Base-by-base conservation (phyloP, 495 filamentous ascomycete genomes). In the Daldinia loculata region DNA sequence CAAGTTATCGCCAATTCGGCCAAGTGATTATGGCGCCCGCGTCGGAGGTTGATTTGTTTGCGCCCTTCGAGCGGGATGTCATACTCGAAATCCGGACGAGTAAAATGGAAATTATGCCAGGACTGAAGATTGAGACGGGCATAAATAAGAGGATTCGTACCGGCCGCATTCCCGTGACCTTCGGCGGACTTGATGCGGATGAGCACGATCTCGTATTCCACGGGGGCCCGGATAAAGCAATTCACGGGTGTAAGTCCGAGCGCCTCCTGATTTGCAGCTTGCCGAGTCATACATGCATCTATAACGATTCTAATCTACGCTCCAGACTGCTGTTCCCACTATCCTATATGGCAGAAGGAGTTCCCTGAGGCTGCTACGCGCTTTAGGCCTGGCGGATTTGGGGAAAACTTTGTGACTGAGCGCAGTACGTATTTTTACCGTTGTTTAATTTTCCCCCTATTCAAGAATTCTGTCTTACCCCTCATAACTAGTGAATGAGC, bases 171-270 rank as follows among this genome's bases (percentile, higher is more conserved):
- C 72, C 75, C n/a, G 79, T 87, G 60, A 76, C 77, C 15, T 77
- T 70, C 27, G 53, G 80, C 7, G 87, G 87, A 2, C 76, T 87
- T 19, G 80, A 83, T 26, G 79, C 77, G 58, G 87, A 89, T 64
- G 86, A 88, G 71, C 86, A 88, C 51, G 86, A 87, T 66, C 80
- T 79, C 6, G 83, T 81, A 0, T 85, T 84, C 48, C 87, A 89
- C 64, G 85, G 86, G 38, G 85, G 84, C 0, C 63, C 67, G 0
- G 86, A 89, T 59, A 88, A 87, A 71, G 86, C 87, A 2, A 77
- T 89, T 30, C 85, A 87, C 60, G 85, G 85, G 39, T 89, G 83
- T 83, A 71, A 74, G 78, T 69, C 45, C 32, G n/a, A 30, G 11
- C 27, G 8, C 53, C 34, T n/a, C 34, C 56, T 36, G 26, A 39